Evolutionary conservation across 1,284 basidiomycete genomes (phyloP), one percentile per base, ranked within the genome.

Genomic region (Fomes fomentarius): DNA sequence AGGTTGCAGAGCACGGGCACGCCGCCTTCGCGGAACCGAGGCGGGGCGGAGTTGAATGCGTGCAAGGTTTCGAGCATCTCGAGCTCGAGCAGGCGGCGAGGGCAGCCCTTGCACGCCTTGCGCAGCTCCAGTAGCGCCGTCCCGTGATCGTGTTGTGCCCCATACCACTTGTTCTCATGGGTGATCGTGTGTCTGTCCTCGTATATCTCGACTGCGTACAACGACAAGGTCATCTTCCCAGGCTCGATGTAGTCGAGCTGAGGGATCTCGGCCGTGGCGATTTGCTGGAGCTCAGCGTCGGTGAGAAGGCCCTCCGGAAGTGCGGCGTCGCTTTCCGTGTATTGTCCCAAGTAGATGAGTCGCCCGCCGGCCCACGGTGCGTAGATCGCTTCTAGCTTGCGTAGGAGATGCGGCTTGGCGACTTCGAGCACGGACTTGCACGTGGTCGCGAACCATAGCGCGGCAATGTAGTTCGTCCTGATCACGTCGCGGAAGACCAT

Each of bases 301-400:
- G 47, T 58, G 31, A 63, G 49, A 21, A 63, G 33, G 41, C 47
- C 55, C 2, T 25, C 31, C 11, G 62, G 53, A 30, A 56, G 52
- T 30, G 53, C 48, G 14, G 21, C 4, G 38, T 52, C 38, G 38
- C n/a, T 14, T 2, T 26, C 4, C 28, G 47, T 17, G 37, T 47
- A 45, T 3, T 50, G 52, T 2, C 55, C 60, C 21, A 60, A 17
- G 45, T 60, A 64, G 22, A 62, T 49, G n/a, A 65, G 22, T 19
- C 60, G 58, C 14, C 49, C 25, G n/a, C 51, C 45, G 3, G 45
- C 43, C 50, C 56, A 58, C 21, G 45, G 30, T 10, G 48, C 33
- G 24, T 34, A 15, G 9, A 7, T n/a, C 17, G 19, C 15, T 17
- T 21, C n/a, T 15, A 53, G 19, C 15, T 14, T 8, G 0, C 21